These are phyloP conservation scores for Rhizopus arrhizus DNA, from an alignment of 371 early-diverging fungal species.

Conservation along the genomic window DNA sequence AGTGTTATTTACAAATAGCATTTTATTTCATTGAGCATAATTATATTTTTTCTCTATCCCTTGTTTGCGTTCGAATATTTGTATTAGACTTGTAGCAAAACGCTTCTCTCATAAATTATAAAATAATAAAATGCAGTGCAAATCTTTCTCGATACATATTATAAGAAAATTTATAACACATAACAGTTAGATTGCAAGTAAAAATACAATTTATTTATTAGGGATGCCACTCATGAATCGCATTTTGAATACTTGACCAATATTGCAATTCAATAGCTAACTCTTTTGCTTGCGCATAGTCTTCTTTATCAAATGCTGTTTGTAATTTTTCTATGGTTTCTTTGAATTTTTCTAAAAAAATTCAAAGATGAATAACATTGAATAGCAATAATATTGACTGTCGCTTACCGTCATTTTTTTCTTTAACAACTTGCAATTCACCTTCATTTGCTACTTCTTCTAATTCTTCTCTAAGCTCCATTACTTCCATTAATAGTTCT, in stretches of 20 bases:
- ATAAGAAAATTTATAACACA: no score
- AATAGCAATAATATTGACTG: not conserved
- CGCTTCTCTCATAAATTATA: no score
- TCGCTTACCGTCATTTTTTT: slow-evolving; percentile 30
- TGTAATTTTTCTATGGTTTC: slow-evolving; percentile 46
- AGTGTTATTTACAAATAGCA: no score
- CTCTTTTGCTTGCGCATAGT: slow-evolving; percentile 59
- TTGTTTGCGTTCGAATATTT: no score
- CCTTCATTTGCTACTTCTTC: slow-evolving; percentile 58
- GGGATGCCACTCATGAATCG: slow-evolving; percentile 54
- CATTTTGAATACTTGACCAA: slow-evolving; percentile 66
- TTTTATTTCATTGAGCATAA: no score
- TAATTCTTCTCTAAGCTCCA: slow-evolving; percentile 77
- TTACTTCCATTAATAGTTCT: slow-evolving; percentile 78
- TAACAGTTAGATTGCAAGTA: not conserved
- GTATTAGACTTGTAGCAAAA: no score
- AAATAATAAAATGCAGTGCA: no score
- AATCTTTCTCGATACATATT: no score
- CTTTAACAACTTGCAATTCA: slow-evolving; percentile 18
- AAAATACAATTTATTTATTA: slow-evolving; percentile 11
- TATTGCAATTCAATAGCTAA: slow-evolving; percentile 69
- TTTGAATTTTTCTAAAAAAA: slow-evolving; percentile 34
- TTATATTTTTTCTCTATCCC: no score
- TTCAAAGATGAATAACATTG: not conserved
- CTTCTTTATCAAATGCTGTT: slow-evolving; percentile 53